A percentile compares a stretch with the other conserved stretches of the same genome.
phyloP scores from a whole-genome alignment of 176 grass and related monocot genomes.

The Puya raimondii region DNA sequence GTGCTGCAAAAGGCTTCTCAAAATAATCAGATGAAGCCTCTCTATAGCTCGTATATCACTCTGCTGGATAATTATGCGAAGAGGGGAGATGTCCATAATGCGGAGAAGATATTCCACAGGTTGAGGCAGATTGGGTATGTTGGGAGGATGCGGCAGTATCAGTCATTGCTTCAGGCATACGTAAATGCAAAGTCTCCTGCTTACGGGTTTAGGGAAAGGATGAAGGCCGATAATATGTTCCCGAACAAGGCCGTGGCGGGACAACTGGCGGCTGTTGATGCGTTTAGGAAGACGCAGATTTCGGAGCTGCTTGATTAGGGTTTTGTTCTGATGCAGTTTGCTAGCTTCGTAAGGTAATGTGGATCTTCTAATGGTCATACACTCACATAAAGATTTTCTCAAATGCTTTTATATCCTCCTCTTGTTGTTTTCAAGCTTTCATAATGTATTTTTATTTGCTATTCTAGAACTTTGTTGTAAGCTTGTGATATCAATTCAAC shows the following conservation, averaged over 20 bases:
- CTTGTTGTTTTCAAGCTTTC: too few species aligned
- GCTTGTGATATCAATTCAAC: too few species aligned
- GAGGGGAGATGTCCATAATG: constrained; percentile 22
- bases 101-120: constrained; percentile 21
- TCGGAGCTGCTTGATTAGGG: constrained; percentile 14
- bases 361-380: too few species aligned
- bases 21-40: background rate
- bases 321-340: background rate
- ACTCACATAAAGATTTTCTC: too few species aligned
- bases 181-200: constrained; percentile 18
- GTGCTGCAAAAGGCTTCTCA: constrained; percentile 12
- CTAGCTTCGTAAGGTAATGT: background rate
- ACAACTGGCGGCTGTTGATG: constrained; percentile 16
- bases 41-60: constrained; percentile 15
- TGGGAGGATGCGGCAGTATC: constrained; percentile 15
- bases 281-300: constrained; percentile 8
- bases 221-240: constrained; percentile 21
- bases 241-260: constrained; percentile 12
- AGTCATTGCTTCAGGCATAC: constrained; percentile 15
- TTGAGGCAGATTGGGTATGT: constrained; percentile 9
- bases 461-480: too few species aligned
- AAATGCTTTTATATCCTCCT: too few species aligned
- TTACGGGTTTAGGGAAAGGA: constrained; percentile 29
- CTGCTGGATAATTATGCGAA: constrained; percentile 4
- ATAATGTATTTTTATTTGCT: too few species aligned